Evolutionary conservation across 2,329 filamentous ascomycete species (phyloP).

Genomic region (Alternaria metachromatica): DNA sequence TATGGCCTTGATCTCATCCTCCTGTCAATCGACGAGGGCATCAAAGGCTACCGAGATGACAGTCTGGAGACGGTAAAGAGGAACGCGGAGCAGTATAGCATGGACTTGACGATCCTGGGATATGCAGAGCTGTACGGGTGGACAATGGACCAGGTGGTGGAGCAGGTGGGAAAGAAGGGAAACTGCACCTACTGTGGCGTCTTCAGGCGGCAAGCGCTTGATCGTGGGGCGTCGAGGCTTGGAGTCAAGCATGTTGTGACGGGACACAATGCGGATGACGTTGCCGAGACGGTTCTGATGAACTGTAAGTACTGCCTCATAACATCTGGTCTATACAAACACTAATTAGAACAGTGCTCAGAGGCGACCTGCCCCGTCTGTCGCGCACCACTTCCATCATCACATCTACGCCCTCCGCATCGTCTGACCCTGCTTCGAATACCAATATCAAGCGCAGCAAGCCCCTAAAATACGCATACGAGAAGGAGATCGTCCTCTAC

Average conservation of each 20-base stretch:
- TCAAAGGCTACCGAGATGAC: slow-evolving; percentile 95
- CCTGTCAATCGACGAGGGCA: slow-evolving; percentile 94
- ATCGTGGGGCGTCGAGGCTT: slow-evolving; percentile 86
- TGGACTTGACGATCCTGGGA: slow-evolving; percentile 89
- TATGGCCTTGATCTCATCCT: slow-evolving; percentile 88
- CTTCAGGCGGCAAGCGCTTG: slow-evolving; percentile 90
- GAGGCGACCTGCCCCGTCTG: slow-evolving; percentile 86
- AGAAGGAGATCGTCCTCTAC: slow-evolving; percentile 98
- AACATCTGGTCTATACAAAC: neutral
- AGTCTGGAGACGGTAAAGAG: slow-evolving; percentile 95
- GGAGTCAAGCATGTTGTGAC: slow-evolving; percentile 94
- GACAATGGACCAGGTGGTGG: slow-evolving; percentile 99
- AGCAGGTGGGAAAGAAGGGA: slow-evolving; percentile 94
- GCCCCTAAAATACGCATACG: slow-evolving; percentile 96
- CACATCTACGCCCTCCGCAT: slow-evolving; percentile 60
- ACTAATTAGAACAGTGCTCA: slow-evolving; percentile 61
- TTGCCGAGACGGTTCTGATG: slow-evolving; percentile 98
- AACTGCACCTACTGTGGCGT: slow-evolving; percentile 99
- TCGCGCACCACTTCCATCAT: slow-evolving; percentile 90
- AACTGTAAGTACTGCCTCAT: slow-evolving; percentile 60
- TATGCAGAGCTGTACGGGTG: slow-evolving; percentile 96
- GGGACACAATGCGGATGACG: slow-evolving; percentile 96
- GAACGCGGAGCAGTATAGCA: slow-evolving; percentile 88
- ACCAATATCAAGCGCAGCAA: slow-evolving; percentile 95
- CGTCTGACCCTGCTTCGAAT: slow-evolving; percentile 61